Base-by-base conservation (phyloP, 768 basidiomycete genomes). In the Sutorius australiensis region DNA sequence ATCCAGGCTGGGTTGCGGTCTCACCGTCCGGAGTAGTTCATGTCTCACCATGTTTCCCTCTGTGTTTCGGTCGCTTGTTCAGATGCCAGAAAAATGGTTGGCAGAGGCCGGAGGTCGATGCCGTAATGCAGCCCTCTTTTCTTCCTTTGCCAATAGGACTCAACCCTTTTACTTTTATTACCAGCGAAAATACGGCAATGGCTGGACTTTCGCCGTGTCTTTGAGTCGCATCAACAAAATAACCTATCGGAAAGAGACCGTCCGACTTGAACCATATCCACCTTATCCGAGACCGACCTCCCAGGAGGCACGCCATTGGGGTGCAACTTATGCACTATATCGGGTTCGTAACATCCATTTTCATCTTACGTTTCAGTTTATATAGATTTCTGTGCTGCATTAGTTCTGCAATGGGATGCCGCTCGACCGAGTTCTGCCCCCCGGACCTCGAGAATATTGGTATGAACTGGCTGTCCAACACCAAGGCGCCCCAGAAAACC, bases 361-460 rank as follows among this genome's bases (percentile, higher is more conserved):
- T 8, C 31, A 14, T n/a, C 30, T 37, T 31, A 19, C 30, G 17
- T 45, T 17, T 8, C 30, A 9, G 27, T 34, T 3, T 19, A 21
- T 21, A 19, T 45, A 61, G 68, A 14, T 1, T 17, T 48, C 54
- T 63, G 57, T 66, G 67, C 17, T 55, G 55, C 59, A 51, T 55
- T 51, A 90, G 89, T 83, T 88, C 61, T 87, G 82, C 68, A 91
- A 90, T 70, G 76, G 80, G 40, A 78, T 89, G 3, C 85, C 85
- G 62, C 76, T 92, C 14, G 82, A 89, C 61, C 78, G 76, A 51
- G 80, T 87, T 46, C 79, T 97, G 12, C 95, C 95, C 13, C 83
- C 89, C 2, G 84, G 86, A 8, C 89, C 92, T 33, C 78, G 89
- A 41, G 88, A 92, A n/a, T 97, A 95, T 67, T 97, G 94, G 94